phyloP scores from a whole-genome alignment of 352 stramenopile genomes.

The Globisporangium takayamanum region DNA sequence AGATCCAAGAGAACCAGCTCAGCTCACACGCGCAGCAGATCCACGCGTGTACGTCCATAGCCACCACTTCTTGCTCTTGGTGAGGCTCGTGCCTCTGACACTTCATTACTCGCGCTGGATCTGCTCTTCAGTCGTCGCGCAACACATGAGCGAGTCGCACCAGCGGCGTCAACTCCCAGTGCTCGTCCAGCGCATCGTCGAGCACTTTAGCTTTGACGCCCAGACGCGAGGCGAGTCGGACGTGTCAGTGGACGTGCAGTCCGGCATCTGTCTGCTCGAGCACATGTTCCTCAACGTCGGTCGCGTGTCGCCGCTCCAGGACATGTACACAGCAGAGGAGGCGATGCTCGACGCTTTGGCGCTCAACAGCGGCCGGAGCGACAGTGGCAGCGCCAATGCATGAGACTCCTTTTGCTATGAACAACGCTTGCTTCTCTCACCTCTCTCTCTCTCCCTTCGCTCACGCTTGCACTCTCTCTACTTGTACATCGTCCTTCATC shows the following conservation, averaged over 20 bases:
- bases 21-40: slow-evolving; percentile 46
- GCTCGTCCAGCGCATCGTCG: slow-evolving; percentile 32
- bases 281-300: slow-evolving; percentile 50
- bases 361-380: slow-evolving; percentile 22
- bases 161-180: slow-evolving; percentile 24
- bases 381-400: background rate
- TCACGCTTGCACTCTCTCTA: background rate
- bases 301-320: slow-evolving; percentile 49
- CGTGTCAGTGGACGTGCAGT: slow-evolving; percentile 55
- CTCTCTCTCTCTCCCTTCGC: too few species aligned
- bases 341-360: slow-evolving; percentile 55
- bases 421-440: background rate
- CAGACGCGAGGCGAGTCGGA: slow-evolving; percentile 21
- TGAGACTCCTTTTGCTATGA: background rate
- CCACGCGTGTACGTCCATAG: slow-evolving; percentile 33
- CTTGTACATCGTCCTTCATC: background rate
- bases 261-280: slow-evolving; percentile 60
- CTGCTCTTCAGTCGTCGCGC: slow-evolving; percentile 22
- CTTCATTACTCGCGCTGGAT: background rate
- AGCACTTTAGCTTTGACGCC: slow-evolving; percentile 29
- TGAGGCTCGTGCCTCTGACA: background rate
- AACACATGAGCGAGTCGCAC: slow-evolving; percentile 36
- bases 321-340: slow-evolving; percentile 77
- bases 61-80: too few species aligned
- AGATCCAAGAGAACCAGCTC: slow-evolving; percentile 52